A percentile compares a stretch with the other conserved stretches of the same genome.
Evolutionary conservation across 257 asterid genomes (phyloP).

Genomic region (Solanum gandarillasii): DNA sequence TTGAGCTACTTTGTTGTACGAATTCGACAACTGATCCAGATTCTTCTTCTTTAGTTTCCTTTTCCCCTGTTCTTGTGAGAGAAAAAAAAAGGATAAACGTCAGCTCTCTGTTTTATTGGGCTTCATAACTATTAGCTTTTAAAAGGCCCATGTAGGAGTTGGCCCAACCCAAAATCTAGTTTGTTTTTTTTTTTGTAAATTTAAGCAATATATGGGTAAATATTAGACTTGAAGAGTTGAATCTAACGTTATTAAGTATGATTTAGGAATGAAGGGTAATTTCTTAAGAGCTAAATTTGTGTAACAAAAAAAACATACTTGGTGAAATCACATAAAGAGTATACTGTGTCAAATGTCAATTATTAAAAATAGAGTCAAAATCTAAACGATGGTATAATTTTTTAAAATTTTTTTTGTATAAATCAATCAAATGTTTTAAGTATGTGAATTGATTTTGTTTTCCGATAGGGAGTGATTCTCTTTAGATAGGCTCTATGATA

Average conservation of each 20-base stretch:
- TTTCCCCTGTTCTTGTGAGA: not conserved
- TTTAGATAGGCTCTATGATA: too few species aligned
- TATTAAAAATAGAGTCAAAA: not conserved
- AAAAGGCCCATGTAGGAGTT: not conserved
- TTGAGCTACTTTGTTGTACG: not conserved
- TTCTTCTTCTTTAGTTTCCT: not conserved
- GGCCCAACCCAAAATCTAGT: not conserved
- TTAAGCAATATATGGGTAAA: too few species aligned
- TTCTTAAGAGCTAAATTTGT: not conserved
- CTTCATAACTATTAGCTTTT: not conserved
- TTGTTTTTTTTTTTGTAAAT: too few species aligned
- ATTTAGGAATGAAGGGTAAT: not conserved
- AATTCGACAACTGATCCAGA: not conserved
- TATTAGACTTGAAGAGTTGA: too few species aligned
- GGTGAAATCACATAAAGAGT: not conserved
- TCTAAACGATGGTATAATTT: not conserved
- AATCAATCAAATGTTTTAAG: not conserved
- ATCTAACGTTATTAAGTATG: not conserved
- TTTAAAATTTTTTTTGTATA: not conserved
- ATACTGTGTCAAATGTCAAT: not conserved
- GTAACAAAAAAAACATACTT: not conserved
- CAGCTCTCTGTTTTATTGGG: not conserved
- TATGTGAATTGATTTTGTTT: not conserved
- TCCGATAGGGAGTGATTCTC: not conserved
- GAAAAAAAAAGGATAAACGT: not conserved